Evolutionary conservation across 208 protist species (phyloP).

Genomic region (Vickermania ingenoplastis): DNA sequence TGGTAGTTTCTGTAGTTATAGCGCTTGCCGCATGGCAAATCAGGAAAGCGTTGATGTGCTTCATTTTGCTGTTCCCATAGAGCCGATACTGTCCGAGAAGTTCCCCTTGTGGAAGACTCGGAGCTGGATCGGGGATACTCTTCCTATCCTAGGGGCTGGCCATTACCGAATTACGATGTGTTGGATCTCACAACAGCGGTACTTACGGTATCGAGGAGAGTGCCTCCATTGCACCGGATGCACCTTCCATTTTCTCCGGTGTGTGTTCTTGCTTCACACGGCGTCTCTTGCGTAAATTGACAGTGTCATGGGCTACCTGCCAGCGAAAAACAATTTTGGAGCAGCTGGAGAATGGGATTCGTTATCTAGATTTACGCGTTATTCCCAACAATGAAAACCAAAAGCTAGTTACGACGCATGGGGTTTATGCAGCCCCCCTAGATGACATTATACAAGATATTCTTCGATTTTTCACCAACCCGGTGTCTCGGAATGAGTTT

Average conservation of each 20-base stretch:
- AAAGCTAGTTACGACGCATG: constrained; percentile 30
- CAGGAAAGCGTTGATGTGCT: too few species aligned
- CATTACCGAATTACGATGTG: constrained; percentile 27
- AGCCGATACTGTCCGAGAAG: too few species aligned
- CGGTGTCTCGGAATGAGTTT: constrained; percentile 20
- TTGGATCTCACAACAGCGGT: constrained; percentile 38
- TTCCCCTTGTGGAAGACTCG: constrained; percentile 9
- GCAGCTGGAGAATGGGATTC: constrained; percentile 37
- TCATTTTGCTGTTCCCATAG: too few species aligned
- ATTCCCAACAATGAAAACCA: background rate
- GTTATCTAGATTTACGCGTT: constrained; percentile 41
- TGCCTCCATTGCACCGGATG: constrained; percentile 28
- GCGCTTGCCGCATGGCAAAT: too few species aligned
- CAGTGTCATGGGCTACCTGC: constrained; percentile 29
- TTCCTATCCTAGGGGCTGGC: constrained; percentile 11
- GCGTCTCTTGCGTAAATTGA: constrained; percentile 12
- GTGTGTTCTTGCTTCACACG: constrained; percentile 8
- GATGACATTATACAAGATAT: constrained; percentile 16
- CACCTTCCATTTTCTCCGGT: constrained; percentile 13
- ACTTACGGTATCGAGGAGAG: constrained; percentile 18
- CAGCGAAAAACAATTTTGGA: constrained; percentile 28
- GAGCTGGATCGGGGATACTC: constrained; percentile 39
- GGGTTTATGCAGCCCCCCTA: constrained; percentile 20
- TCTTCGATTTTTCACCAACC: constrained; percentile 14
- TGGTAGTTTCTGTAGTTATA: too few species aligned